A percentile compares a stretch with the other conserved stretches of the same genome.
Conservation (phyloP, 768 basidiomycete genomes). For the Pleurotus eryngii region DNA sequence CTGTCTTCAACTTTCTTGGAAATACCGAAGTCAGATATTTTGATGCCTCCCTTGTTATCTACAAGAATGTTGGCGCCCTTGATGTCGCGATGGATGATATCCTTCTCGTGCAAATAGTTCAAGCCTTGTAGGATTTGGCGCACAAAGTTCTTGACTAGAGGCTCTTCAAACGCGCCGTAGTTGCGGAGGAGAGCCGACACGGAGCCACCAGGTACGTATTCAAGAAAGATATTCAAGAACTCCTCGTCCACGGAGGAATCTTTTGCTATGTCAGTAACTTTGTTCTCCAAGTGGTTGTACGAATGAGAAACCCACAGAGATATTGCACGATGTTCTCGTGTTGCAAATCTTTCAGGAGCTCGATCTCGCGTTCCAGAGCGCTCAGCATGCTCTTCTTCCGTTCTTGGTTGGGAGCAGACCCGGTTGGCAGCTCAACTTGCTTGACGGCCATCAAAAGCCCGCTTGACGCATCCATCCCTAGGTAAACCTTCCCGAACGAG, state of each 20-base stretch:
- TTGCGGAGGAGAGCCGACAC: slow-evolving; percentile 85
- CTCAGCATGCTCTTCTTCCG: slow-evolving; percentile 92
- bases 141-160: slow-evolving; percentile 88
- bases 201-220: slow-evolving; percentile 95
- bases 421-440: slow-evolving; percentile 89
- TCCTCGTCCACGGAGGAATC: slow-evolving; percentile 93
- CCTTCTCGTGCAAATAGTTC: slow-evolving; percentile 87
- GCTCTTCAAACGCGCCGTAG: slow-evolving; percentile 94
- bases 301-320: slow-evolving; percentile 60
- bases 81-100: slow-evolving; percentile 97
- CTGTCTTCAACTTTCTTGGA: slow-evolving; percentile 97
- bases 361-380: slow-evolving; percentile 91
- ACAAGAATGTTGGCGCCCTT: slow-evolving; percentile 99
- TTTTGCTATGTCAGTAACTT: slow-evolving; percentile 25
- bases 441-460: slow-evolving; percentile 97
- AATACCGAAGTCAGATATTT: slow-evolving; percentile 96
- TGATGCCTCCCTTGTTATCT: slow-evolving; percentile 96
- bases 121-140: slow-evolving; percentile 88
- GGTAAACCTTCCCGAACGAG: slow-evolving; percentile 92
- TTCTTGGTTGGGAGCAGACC: slow-evolving; percentile 83
- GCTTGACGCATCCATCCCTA: slow-evolving; percentile 90
- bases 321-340: slow-evolving; percentile 99
- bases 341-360: slow-evolving; percentile 86
- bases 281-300: not conserved
- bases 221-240: slow-evolving; percentile 92